Evolutionary conservation across 2,329 filamentous ascomycete species (phyloP).

Genomic region (Lachnellula suecica): DNA sequence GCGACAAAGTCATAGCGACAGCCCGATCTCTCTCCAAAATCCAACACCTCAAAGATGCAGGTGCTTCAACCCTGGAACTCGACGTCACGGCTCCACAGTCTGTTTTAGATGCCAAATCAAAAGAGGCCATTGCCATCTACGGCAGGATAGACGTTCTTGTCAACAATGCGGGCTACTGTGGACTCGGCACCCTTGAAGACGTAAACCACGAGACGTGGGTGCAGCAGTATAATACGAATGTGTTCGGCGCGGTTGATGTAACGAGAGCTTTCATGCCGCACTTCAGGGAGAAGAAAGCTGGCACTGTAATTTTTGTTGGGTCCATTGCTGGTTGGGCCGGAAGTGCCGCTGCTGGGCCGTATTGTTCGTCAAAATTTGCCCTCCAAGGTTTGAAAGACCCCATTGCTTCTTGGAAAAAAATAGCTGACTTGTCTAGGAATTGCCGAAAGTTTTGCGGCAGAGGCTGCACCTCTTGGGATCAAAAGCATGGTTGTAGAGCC

Average conservation of each 20-base stretch:
- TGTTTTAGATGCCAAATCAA: conserved; percentile 37
- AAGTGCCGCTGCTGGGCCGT: conserved; percentile 5
- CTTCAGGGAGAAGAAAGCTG: conserved; percentile 41
- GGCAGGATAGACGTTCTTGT: conserved; percentile 36
- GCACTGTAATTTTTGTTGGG: conserved; percentile 30
- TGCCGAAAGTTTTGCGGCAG: conserved; percentile 3
- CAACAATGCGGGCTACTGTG: conserved; percentile 35
- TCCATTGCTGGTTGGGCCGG: conserved; percentile 9
- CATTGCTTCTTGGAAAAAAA: not conserved
- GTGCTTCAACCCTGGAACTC: conserved; percentile 41
- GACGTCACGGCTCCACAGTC: conserved; percentile 44
- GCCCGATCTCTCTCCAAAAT: conserved; percentile 36
- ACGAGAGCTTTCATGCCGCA: conserved; percentile 47
- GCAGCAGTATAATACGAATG: conserved; percentile 48
- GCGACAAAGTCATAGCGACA: conserved; percentile 49
- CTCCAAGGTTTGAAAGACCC: conserved; percentile 7
- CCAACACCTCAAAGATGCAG: conserved; percentile 38
- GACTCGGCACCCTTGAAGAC: conserved; percentile 28
- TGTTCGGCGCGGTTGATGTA: conserved; percentile 50
- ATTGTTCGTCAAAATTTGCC: conserved; percentile 15
- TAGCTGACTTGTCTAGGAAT: not conserved
- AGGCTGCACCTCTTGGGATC: conserved; percentile 9
- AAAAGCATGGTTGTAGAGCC: conserved; percentile 40
- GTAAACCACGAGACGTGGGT: conserved; percentile 12
- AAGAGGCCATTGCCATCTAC: conserved; percentile 29